Evolutionary conservation across 179 eudicot species (phyloP).

Genomic region (Beta lomatogona): DNA sequence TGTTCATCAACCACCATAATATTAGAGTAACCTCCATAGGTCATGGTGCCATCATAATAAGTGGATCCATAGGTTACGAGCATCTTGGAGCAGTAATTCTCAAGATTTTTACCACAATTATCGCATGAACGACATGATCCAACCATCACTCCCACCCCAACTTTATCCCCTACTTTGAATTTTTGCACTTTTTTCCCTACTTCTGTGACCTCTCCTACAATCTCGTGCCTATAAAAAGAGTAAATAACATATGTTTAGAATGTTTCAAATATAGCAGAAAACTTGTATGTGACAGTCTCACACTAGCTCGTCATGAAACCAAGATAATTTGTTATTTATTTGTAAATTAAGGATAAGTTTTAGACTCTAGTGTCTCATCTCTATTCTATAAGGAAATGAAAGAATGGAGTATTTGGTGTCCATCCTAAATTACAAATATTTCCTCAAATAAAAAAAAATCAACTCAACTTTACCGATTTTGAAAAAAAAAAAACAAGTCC

Average conservation of each 20-base stretch:
- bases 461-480: too few relatives aligned
- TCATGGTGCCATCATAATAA: constrained; percentile 34
- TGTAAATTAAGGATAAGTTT: too few relatives aligned
- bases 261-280: too few relatives aligned
- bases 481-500: too few relatives aligned
- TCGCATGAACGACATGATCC: constrained; percentile 37
- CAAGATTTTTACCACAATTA: constrained; percentile 21
- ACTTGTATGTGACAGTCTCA: too few relatives aligned
- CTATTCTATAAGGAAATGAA: too few relatives aligned
- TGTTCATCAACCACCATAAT: constrained; percentile 36
- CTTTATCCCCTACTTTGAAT: constrained; percentile 35
- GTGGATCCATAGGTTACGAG: constrained; percentile 30
- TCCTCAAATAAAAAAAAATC: too few relatives aligned
- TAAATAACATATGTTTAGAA: neutral
- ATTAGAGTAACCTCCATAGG: constrained; percentile 40
- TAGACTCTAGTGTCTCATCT: too few relatives aligned
- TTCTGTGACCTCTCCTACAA: constrained; percentile 35
- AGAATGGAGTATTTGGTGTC: too few relatives aligned
- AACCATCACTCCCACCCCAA: constrained; percentile 33
- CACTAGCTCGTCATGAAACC: too few relatives aligned
- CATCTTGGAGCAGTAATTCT: constrained; percentile 35
- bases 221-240: constrained; percentile 34
- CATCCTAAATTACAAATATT: too few relatives aligned
- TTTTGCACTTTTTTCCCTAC: constrained; percentile 35
- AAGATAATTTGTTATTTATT: too few relatives aligned